Percentiles rank a stretch among this genome's conserved stretches.
phyloP scores from a whole-genome alignment of 768 basidiomycete species.

The Psilocybe cubensis region DNA sequence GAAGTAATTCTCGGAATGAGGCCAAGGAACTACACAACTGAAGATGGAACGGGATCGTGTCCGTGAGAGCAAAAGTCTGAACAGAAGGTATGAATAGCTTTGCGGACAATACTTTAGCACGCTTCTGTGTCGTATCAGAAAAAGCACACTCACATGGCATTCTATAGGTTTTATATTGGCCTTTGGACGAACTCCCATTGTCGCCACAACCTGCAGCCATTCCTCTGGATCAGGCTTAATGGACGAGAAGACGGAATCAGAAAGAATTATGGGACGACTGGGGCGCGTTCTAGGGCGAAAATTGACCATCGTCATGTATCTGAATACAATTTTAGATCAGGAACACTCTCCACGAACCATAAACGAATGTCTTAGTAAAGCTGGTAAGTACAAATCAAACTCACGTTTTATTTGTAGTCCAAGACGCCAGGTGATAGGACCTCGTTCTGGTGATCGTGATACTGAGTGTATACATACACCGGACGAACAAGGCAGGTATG shows the following conservation, averaged over 20 bases:
- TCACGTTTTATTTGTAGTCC: slow-evolving; percentile 42
- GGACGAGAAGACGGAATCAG: slow-evolving; percentile 47
- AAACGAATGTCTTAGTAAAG: neutral
- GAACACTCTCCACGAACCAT: neutral
- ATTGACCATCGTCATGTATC: slow-evolving; percentile 43
- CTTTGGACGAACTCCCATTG: slow-evolving; percentile 35
- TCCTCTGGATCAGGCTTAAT: slow-evolving; percentile 61
- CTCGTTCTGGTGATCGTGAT: slow-evolving; percentile 35
- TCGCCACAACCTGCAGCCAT: slow-evolving; percentile 53
- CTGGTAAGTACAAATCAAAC: slow-evolving; percentile 2
- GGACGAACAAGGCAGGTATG: slow-evolving; percentile 35
- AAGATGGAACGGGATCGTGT: slow-evolving; percentile 61
- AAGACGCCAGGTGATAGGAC: slow-evolving; percentile 33
- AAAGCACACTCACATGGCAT: slow-evolving; percentile 49
- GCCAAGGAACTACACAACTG: slow-evolving; percentile 49
- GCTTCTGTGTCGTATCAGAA: neutral
- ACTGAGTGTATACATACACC: slow-evolving; percentile 36
- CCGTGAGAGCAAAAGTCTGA: slow-evolving; percentile 48
- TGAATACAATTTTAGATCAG: slow-evolving; percentile 18
- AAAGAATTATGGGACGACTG: slow-evolving; percentile 42
- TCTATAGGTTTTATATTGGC: slow-evolving; percentile 42
- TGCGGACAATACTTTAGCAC: neutral
- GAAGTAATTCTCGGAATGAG: slow-evolving; percentile 48
- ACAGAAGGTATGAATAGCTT: slow-evolving; percentile 47
- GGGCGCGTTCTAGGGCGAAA: slow-evolving; percentile 55